Percentiles rank a stretch among this genome's conserved stretches.
Evolutionary conservation across 768 basidiomycete genomes (phyloP).

Genomic region (Tricholoma furcatifolium): DNA sequence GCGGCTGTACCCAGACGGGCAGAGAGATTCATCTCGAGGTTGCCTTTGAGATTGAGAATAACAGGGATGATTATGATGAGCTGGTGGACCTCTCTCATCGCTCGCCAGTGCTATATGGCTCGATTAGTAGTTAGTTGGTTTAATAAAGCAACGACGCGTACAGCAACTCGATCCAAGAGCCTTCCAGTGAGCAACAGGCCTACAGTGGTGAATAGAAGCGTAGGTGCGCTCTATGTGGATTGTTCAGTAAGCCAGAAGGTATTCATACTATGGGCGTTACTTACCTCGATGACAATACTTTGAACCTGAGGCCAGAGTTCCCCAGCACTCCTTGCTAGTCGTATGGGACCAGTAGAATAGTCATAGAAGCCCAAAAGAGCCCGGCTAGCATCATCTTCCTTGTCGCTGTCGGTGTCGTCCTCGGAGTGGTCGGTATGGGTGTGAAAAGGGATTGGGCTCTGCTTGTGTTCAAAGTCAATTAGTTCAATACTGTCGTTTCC

Average conservation of each 20-base stretch:
- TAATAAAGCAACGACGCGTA: conserved; percentile 30
- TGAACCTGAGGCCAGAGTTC: conserved; percentile 54
- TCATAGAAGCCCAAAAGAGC: conserved; percentile 42
- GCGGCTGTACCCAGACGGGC: conserved; percentile 94
- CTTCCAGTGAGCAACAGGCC: conserved; percentile 91
- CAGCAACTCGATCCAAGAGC: conserved; percentile 83
- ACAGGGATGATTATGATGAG: conserved; percentile 97
- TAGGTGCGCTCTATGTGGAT: conserved; percentile 73
- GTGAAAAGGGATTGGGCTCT: not conserved
- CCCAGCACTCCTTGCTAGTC: conserved; percentile 14
- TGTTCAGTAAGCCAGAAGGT: not conserved
- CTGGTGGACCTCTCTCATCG: conserved; percentile 89
- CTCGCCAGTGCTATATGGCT: conserved; percentile 69
- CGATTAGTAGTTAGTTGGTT: not conserved
- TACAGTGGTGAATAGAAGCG: conserved; percentile 78
- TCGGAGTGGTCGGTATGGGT: conserved; percentile 25
- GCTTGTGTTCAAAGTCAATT: conserved; percentile 23
- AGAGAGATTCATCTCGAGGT: conserved; percentile 98
- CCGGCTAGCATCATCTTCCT: conserved; percentile 36
- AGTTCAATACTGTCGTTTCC: conserved; percentile 36
- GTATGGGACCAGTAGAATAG: conserved; percentile 25
- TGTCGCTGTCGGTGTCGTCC: conserved; percentile 31
- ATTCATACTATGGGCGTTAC: conserved; percentile 17
- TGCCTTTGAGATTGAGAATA: conserved; percentile 94
- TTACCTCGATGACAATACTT: conserved; percentile 71